Base-by-base conservation (phyloP, 495 filamentous ascomycete species). In the Penicillium manginii region DNA sequence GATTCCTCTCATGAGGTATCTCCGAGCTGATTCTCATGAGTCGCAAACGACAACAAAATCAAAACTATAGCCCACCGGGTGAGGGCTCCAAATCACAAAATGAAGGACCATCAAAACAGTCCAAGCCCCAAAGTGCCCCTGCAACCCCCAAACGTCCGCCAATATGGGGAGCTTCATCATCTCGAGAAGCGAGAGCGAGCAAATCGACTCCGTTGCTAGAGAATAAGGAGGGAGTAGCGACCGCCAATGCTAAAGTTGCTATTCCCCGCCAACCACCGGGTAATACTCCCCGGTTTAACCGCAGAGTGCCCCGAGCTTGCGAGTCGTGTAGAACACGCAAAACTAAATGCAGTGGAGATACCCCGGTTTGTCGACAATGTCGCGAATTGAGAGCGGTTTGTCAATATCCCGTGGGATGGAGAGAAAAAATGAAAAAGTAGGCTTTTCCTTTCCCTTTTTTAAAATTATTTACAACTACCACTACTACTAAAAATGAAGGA, bases 311-410 rank as follows among this genome's bases (percentile, higher is more conserved):
- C 17, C 69, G 80, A 51, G 88, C 88, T 17, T 91, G 88, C 64
- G 88, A 88, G 79, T 87, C 88, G 6, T 91, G 88, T 73, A 73
- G 88, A 50, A 81, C 86, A 59, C 78, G 88, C 37, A 88, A 88
- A 63, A 83, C 84, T 47, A 87, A 86, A 69, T 86, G 84, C 68
- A 84, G 79, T 57, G 84, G 84, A 26, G 81, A 78, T 43, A 78
- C 75, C 15, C 85, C 85, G 5, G 59, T 75, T 15, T 88, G 85
- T 67, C 75, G 78, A 49, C 83, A 86, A 64, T 88, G 85, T 62
- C 69, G 73, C 49, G 81, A 84, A 57, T 74, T 84, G 46, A 69
- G 74, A 46, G 66, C 80, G n/a, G 32, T 29, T 10, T 88, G 85
- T 58, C 61, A 69, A 7, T 88, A 87, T 70, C 78, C 75, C 0